Evolutionary conservation across 176 grass and related monocot species (phyloP).

Genomic region (Themeda triandra): DNA sequence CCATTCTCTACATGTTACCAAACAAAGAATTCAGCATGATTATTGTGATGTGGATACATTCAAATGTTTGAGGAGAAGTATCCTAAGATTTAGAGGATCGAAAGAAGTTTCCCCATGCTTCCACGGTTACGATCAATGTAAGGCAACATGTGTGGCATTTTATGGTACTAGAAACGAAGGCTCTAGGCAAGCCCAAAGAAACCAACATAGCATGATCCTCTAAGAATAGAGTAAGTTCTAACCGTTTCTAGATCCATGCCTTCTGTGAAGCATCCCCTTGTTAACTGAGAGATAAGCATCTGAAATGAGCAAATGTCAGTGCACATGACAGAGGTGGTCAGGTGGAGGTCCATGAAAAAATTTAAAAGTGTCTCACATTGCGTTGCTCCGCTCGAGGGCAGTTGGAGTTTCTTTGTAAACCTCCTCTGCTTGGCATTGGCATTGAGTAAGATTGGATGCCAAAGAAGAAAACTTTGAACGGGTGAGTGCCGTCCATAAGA

Average conservation of each 20-base stretch:
- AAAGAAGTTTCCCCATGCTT: not conserved
- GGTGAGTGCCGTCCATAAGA: conserved; percentile 27
- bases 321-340: not conserved
- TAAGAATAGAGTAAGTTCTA: conserved; percentile 21
- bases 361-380: conserved; percentile 46
- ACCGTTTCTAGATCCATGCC: conserved; percentile 81
- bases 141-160: not conserved
- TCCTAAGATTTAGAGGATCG: not conserved
- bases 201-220: conserved; percentile 7
- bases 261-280: conserved; percentile 40
- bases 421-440: conserved; percentile 40
- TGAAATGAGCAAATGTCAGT: conserved; percentile 42
- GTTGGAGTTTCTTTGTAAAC: conserved; percentile 40
- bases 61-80: not conserved
- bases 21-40: conserved; percentile 16
- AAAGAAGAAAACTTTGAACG: conserved; percentile 33
- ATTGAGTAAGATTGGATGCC: conserved; percentile 9
- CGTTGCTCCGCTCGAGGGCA: conserved; percentile 45
- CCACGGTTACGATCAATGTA: not conserved
- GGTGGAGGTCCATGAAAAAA: conserved; percentile 13
- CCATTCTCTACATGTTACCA: conserved; percentile 48
- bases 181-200: not conserved
- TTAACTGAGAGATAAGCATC: conserved; percentile 66
- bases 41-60: not conserved
- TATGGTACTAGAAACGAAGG: not conserved